These are phyloP conservation scores for Monocercomonoides exilis DNA, from an alignment of 78 protist species.

Conservation along the genomic window DNA sequence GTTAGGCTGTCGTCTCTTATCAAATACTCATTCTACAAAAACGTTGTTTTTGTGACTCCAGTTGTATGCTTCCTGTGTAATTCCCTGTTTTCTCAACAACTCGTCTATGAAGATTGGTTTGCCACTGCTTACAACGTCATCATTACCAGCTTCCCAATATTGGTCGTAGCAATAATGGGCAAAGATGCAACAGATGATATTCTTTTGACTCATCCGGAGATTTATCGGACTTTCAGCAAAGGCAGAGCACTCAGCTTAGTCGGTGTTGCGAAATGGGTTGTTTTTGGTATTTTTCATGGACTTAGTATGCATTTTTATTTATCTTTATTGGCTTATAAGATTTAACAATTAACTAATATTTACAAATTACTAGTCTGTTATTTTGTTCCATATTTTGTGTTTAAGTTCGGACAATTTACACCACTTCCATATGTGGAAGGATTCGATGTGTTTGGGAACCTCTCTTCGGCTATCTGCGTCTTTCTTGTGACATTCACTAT, in stretches of 20 bases:
- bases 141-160: slow-evolving; percentile 55
- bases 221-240: background rate
- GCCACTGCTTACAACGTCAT: slow-evolving; percentile 9
- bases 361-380: too few relatives aligned
- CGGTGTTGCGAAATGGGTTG: background rate
- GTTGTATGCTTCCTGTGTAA: slow-evolving; percentile 49
- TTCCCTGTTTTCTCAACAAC: slow-evolving; percentile 24
- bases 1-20: slow-evolving; percentile 42
- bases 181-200: background rate
- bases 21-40: slow-evolving; percentile 69
- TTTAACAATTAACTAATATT: too few relatives aligned
- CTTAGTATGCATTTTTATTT: background rate
- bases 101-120: background rate
- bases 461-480: too few relatives aligned
- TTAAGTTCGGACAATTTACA: too few relatives aligned
- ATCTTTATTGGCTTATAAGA: too few relatives aligned
- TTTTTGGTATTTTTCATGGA: background rate
- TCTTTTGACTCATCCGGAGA: background rate
- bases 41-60: slow-evolving; percentile 30
- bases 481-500: too few relatives aligned
- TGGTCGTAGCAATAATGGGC: background rate
- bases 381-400: too few relatives aligned
- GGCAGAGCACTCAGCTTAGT: background rate
- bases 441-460: too few relatives aligned
- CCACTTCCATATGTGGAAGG: too few relatives aligned